These are phyloP conservation scores for Aspergillus wentii DNA, from an alignment of 495 filamentous ascomycete species.

Conservation along the genomic window DNA sequence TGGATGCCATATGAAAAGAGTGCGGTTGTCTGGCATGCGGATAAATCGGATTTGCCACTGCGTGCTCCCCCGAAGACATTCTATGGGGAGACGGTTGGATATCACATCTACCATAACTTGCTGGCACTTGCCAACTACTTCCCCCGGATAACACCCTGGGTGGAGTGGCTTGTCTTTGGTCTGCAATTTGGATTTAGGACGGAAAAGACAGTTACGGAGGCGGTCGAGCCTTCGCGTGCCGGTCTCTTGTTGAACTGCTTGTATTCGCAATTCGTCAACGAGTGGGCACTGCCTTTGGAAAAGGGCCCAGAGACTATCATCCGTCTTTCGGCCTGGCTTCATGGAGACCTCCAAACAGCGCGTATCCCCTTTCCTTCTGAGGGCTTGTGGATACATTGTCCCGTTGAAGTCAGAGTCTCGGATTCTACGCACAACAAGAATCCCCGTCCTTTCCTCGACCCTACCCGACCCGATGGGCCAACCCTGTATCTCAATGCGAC, in stretches of 20 bases:
- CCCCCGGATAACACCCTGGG: conserved; percentile 72
- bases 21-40: conserved; percentile 83
- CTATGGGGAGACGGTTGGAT: conserved; percentile 77
- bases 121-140: conserved; percentile 73
- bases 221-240: conserved; percentile 71
- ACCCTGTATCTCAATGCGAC: conserved; percentile 95
- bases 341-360: conserved; percentile 50
- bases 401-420: conserved; percentile 85
- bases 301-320: conserved; percentile 84
- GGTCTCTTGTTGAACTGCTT: conserved; percentile 94
- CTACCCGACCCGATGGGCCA: conserved; percentile 57
- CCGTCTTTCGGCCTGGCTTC: conserved; percentile 80
- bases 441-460: conserved; percentile 76
- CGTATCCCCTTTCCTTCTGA: conserved; percentile 75
- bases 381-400: conserved; percentile 84
- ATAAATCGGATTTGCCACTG: conserved; percentile 57
- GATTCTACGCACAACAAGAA: conserved; percentile 57
- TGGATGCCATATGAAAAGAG: conserved; percentile 91
- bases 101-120: conserved; percentile 83
- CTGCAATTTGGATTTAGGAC: conserved; percentile 85
- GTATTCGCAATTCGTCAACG: conserved; percentile 94
- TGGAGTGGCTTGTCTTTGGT: conserved; percentile 93
- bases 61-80: conserved; percentile 52
- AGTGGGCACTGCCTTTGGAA: conserved; percentile 91
- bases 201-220: conserved; percentile 59